These are phyloP conservation scores for Cyamopsis tetragonoloba DNA, from an alignment of 306 rosid genomes.

Conservation along the genomic window DNA sequence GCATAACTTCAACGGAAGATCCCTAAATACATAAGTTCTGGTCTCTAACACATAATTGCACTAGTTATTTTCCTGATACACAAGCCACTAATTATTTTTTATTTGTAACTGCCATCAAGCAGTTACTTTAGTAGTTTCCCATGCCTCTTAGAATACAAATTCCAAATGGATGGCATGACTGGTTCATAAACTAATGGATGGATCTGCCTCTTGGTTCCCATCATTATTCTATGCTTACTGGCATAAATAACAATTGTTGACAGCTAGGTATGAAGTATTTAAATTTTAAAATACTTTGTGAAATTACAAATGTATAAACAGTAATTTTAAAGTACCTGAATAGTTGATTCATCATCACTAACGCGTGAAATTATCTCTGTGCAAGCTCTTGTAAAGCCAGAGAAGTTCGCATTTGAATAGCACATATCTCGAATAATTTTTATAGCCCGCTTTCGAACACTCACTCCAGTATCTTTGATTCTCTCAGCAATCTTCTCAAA, in stretches of 20 bases:
- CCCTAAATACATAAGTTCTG: too few species aligned
- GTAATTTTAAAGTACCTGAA: slow-evolving; percentile 64
- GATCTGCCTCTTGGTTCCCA: too few species aligned
- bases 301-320: neutral
- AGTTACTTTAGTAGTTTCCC: too few species aligned
- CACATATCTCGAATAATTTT: slow-evolving; percentile 98
- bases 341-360: slow-evolving; percentile 84
- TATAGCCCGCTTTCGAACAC: slow-evolving; percentile 97
- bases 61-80: too few species aligned
- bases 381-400: slow-evolving; percentile 87
- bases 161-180: too few species aligned
- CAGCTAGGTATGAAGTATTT: neutral
- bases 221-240: neutral
- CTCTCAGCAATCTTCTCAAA: slow-evolving; percentile 97
- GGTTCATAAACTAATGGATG: too few species aligned
- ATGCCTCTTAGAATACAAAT: too few species aligned
- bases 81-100: too few species aligned
- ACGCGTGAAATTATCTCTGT: slow-evolving; percentile 86
- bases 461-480: slow-evolving; percentile 89
- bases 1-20: too few species aligned
- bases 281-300: neutral
- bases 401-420: slow-evolving; percentile 70
- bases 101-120: too few species aligned
- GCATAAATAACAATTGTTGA: neutral
- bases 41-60: too few species aligned